A percentile compares a stretch with the other conserved stretches of the same genome.
Conservation (phyloP, 78 protist genomes). For the Polysphondylium violaceum region DNA sequence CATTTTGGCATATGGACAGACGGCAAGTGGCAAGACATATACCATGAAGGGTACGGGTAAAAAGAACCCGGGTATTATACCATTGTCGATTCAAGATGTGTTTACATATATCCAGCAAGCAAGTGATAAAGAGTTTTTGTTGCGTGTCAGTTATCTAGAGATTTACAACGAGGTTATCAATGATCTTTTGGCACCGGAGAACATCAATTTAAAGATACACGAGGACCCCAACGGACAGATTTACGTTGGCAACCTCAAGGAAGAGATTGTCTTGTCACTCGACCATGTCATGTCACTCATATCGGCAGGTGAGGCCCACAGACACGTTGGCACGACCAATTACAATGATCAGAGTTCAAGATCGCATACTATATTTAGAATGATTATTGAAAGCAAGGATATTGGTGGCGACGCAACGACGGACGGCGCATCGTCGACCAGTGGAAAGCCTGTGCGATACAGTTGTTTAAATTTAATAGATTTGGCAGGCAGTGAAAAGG, state of each 20-base stretch:
- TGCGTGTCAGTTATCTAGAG: constrained; percentile 89
- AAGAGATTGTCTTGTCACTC: constrained; percentile 83
- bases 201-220: constrained; percentile 60
- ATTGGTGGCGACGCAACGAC: background rate
- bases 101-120: constrained; percentile 40
- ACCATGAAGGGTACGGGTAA: constrained; percentile 62
- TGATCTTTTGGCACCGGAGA: constrained; percentile 83
- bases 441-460: constrained; percentile 20
- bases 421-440: background rate
- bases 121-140: constrained; percentile 71
- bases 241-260: constrained; percentile 80
- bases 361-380: constrained; percentile 93
- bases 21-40: constrained; percentile 72
- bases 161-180: constrained; percentile 89
- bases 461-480: constrained; percentile 89
- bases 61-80: constrained; percentile 73
- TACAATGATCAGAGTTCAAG: constrained; percentile 92
- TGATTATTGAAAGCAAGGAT: constrained; percentile 80
- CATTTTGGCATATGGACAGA: constrained; percentile 88
- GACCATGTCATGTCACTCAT: constrained; percentile 80
- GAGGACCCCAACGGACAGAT: constrained; percentile 53
- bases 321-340: constrained; percentile 86
- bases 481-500: constrained; percentile 94
- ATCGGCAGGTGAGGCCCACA: constrained; percentile 66
- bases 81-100: constrained; percentile 67